Evolutionary conservation across 2,329 filamentous ascomycete genomes (phyloP), one percentile per base, ranked within the genome.

Genomic region (Colletotrichum viniferum): DNA sequence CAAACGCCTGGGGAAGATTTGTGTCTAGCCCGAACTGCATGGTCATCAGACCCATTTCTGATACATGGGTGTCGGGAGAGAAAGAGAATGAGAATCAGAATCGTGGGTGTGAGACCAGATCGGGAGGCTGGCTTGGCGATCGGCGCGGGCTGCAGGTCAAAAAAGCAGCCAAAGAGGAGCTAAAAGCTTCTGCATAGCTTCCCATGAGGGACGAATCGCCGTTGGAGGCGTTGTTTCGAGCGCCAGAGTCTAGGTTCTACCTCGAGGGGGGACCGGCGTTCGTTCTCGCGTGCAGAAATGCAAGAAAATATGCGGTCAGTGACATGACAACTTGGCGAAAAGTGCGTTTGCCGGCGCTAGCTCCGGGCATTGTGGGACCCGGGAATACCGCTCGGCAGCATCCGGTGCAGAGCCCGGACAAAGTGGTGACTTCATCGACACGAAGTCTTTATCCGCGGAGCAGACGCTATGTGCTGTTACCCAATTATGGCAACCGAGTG

Each of bases 381-480:
- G 71, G 69, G 56, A 75, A 73, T 75, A 64, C n/a, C 43, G 26
- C 26, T 14, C 55, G 55, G 66, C 48, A 64, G 63, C 43, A 26
- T 60, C 72, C 72, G 75, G 64, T 30, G 38, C 14, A 65, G 24
- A 34, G 38, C 55, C 68, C 62, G 67, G 43, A 24, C 38, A 56
- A 61, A 77, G 68, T 72, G 75, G 63, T 77, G 75, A 77, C 75
- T 77, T 77, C 75, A 77, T 77, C 63, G 72, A 66, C 26, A 62
- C 30, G 63, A 21, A 73, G 16, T 68, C 18, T 16, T 34, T 55
- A 52, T 18, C 5, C 16, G 21, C 34, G 61, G 32, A 5, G 26
- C 30, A 61, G 58, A 61, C 18, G 18, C 58, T 52, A 52, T 52
- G 43, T 21, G 12, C 28, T 61, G 26, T 32, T 28, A 61, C 28